Evolutionary conservation across 2,329 filamentous ascomycete genomes (phyloP).

Genomic region (Coniochaeta sp.): DNA sequence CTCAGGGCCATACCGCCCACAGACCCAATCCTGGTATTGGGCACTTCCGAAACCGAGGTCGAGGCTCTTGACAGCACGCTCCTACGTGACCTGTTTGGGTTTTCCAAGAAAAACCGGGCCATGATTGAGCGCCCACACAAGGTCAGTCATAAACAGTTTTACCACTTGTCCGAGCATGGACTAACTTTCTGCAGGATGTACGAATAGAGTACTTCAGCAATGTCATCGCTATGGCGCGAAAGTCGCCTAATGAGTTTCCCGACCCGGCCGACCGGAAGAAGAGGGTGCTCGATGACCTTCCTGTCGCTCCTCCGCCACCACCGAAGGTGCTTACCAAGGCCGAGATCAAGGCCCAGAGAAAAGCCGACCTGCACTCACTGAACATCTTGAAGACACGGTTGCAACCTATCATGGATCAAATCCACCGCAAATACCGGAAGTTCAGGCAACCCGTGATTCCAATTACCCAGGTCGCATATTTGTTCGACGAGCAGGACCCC

Average conservation of each 20-base stretch:
- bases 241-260: conserved; percentile 77
- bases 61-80: conserved; percentile 56
- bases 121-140: conserved; percentile 59
- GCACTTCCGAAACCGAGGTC: conserved; percentile 67
- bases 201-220: conserved; percentile 75
- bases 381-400: conserved; percentile 84
- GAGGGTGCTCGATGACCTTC: conserved; percentile 69
- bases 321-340: conserved; percentile 64
- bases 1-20: conserved; percentile 78
- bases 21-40: conserved; percentile 81
- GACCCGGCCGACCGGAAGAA: conserved; percentile 82
- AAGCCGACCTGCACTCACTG: conserved; percentile 73
- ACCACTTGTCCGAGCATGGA: conserved; percentile 20
- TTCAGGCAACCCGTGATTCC: conserved; percentile 78
- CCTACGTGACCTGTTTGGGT: conserved; percentile 76
- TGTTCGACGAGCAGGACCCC: conserved; percentile 78
- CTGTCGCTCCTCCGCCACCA: conserved; percentile 66
- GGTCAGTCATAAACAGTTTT: conserved; percentile 37
- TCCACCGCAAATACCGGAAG: conserved; percentile 82
- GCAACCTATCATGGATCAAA: conserved; percentile 95
- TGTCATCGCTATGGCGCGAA: conserved; percentile 69
- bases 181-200: conserved; percentile 22
- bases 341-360: conserved; percentile 72
- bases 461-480: conserved; percentile 65
- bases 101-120: conserved; percentile 71